These are phyloP conservation scores for Hypoxylon sp. DNA, from an alignment of 2,329 filamentous ascomycete genomes.

Conservation along the genomic window DNA sequence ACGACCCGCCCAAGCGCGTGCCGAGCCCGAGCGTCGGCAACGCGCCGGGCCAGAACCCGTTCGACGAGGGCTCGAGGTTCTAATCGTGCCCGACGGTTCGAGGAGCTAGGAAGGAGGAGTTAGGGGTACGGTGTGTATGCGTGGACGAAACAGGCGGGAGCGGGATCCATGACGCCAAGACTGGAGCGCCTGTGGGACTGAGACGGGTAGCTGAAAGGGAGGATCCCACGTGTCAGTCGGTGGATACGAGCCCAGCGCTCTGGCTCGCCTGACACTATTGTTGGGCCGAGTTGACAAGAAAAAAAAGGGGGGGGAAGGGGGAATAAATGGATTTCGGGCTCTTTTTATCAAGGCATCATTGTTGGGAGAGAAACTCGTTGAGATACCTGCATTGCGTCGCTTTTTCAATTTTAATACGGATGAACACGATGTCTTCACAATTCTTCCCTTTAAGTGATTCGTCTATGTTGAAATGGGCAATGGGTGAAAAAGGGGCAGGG, in stretches of 20 bases:
- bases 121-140: not conserved
- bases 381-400: conserved; percentile 12
- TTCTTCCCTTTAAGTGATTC: not conserved
- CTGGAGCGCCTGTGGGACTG: too few relatives aligned
- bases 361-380: not conserved
- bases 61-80: conserved; percentile 7
- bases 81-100: not conserved
- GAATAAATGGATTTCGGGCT: not conserved
- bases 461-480: not conserved
- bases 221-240: too few relatives aligned
- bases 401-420: not conserved
- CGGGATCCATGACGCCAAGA: too few relatives aligned
- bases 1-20: conserved; percentile 5
- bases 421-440: not conserved
- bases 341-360: not conserved
- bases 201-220: too few relatives aligned
- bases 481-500: not conserved
- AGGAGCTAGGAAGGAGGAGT: not conserved
- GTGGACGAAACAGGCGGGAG: too few relatives aligned
- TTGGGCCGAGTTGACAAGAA: not conserved
- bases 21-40: not conserved
- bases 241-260: too few relatives aligned
- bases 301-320: not conserved
- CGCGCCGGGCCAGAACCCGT: conserved; percentile 20
- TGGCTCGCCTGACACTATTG: not conserved